These are phyloP conservation scores for Fusarium nematophilum DNA, from an alignment of 2,329 filamentous ascomycete species.

Conservation along the genomic window DNA sequence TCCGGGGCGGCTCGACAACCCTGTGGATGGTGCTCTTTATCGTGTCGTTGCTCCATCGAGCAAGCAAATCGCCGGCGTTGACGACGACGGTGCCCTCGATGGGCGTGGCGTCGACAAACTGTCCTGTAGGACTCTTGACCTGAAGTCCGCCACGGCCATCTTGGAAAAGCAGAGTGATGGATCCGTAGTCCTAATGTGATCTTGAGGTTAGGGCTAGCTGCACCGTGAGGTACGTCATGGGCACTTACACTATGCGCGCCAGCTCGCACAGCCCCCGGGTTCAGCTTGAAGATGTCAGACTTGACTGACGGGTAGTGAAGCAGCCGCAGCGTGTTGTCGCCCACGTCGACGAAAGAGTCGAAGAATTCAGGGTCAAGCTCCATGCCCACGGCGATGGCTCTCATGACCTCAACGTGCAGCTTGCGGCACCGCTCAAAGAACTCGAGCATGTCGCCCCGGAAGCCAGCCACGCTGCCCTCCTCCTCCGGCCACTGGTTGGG, in stretches of 20 bases:
- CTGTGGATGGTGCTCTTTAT: slow-evolving; percentile 93
- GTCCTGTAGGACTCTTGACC: slow-evolving; percentile 76
- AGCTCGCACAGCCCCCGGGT: slow-evolving; percentile 77
- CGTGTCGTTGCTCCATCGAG: slow-evolving; percentile 89
- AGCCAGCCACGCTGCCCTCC: slow-evolving; percentile 56
- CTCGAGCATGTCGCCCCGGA: slow-evolving; percentile 76
- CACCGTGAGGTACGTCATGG: no score
- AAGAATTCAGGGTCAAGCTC: slow-evolving; percentile 79
- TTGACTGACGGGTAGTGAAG: slow-evolving; percentile 80
- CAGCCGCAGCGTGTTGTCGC: slow-evolving; percentile 78
- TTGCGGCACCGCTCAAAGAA: slow-evolving; percentile 82
- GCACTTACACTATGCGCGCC: slow-evolving; percentile 74
- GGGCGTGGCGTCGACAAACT: slow-evolving; percentile 85
- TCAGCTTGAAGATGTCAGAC: slow-evolving; percentile 72
- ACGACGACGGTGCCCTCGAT: slow-evolving; percentile 86
- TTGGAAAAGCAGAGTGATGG: slow-evolving; percentile 72
- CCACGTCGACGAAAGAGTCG: slow-evolving; percentile 76
- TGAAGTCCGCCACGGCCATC: slow-evolving; percentile 67
- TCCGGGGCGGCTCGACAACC: slow-evolving; percentile 84
- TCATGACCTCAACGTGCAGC: slow-evolving; percentile 83
- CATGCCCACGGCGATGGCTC: slow-evolving; percentile 86
- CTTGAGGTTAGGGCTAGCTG: slow-evolving; percentile 1
- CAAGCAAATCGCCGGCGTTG: slow-evolving; percentile 88
- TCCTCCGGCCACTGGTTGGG: slow-evolving; percentile 82
- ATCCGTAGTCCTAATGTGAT: slow-evolving; percentile 63